Evolutionary conservation across 441 rosid species (phyloP).

Genomic region (Kokia cookei): DNA sequence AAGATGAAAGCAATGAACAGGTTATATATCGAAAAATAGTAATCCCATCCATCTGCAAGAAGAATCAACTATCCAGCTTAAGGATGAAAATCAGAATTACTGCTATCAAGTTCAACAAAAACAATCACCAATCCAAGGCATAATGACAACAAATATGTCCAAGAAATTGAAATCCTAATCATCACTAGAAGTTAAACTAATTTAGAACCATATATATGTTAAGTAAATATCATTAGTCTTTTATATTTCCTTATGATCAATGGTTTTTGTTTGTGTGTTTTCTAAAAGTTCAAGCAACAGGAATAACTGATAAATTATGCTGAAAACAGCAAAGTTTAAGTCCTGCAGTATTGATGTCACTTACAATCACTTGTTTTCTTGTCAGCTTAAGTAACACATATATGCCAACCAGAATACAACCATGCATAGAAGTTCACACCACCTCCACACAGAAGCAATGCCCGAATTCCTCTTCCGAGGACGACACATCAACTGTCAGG

Average conservation of each 20-base stretch:
- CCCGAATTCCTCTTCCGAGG: background rate
- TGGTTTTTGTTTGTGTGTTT: background rate
- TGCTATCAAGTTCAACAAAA: background rate
- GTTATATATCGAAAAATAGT: background rate
- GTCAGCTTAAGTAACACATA: background rate
- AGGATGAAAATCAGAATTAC: background rate
- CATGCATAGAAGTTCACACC: background rate
- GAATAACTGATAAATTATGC: background rate
- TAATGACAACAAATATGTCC: background rate
- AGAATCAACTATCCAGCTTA: background rate
- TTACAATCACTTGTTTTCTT: background rate
- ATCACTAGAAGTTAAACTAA: background rate
- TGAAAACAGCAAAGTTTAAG: background rate
- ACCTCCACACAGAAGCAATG: background rate
- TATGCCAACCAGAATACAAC: background rate
- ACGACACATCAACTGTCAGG: background rate
- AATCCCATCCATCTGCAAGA: background rate
- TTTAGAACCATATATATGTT: background rate
- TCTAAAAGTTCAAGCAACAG: background rate
- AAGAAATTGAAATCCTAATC: background rate
- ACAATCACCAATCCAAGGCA: background rate
- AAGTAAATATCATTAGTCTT: background rate
- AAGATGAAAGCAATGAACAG: constrained; percentile 13
- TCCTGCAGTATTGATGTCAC: background rate
- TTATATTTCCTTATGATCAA: background rate